Evolutionary conservation across 129 eudicot genomes (phyloP), one percentile per base, ranked within the genome.

Genomic region (Tagetes patula): DNA sequence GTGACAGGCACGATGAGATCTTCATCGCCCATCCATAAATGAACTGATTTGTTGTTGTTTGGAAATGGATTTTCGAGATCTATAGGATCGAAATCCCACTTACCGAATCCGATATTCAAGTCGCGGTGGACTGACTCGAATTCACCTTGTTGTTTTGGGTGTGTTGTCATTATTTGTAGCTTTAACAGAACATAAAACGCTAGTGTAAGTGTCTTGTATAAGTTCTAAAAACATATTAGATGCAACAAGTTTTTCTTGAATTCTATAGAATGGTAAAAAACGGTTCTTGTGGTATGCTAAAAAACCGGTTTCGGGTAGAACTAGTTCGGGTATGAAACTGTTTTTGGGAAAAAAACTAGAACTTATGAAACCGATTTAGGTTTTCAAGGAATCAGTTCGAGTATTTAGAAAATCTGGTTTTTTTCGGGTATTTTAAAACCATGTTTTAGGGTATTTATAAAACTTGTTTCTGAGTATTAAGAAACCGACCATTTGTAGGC

Each of bases 31-130:
- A 82, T 84, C 96, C 97, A 91, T 33, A 88, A 32, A 75, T 91
- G 96, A 56, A 88, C 92, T 0, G 83, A 66, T 6, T 80, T 96
- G 34, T 82, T 74, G 30, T 82, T 69, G 73, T 82, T 78, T 12
- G 89, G 83, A 64, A 82, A 87, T 14, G 90, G 88, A 33, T 84
- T 82, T 49, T 75, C 65, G 37, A 91, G 34, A 46, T 88, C 92
- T 72, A 79, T 68, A 13, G 96, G 97, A 82, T 80, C 93, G 43
- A 89, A 92, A 31, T 89, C 97, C 94, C 97, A 92, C 31, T 69
- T 85, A 30, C 94, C 91, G 38, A 78, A 87, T 5, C 84, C 89
- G 38, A 92, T 60, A 60, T 81, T 92, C 65, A 83, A 7, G 71
- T 92, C 97, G n/a, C 91, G 85, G 61, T 89, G 82, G 42, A 89